A percentile compares a stretch with the other conserved stretches of the same genome.
These are phyloP conservation scores for Ustilago sp. DNA, from an alignment of 1,284 basidiomycete species.

Conservation along the genomic window DNA sequence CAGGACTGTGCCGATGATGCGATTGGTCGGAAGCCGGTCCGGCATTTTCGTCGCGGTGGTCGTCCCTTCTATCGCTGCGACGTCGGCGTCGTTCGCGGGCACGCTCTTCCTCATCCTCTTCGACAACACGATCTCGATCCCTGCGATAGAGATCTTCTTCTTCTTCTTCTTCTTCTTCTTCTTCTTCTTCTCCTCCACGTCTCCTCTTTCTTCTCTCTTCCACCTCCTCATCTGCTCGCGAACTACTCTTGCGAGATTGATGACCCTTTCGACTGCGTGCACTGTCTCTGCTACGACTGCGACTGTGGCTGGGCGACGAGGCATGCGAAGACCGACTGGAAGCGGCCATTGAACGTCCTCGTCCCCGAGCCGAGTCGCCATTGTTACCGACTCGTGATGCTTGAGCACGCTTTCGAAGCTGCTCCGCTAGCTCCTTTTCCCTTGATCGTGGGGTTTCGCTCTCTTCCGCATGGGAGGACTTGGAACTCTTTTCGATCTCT, in stretches of 20 bases:
- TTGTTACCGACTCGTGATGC: conserved; percentile 37
- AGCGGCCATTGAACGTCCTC: conserved; percentile 23
- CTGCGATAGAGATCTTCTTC: conserved; percentile 55
- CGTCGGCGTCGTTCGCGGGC: conserved; percentile 58
- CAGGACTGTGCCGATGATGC: conserved; percentile 27
- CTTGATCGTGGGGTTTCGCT: conserved; percentile 35
- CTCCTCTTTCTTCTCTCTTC: conserved; percentile 61
- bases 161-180: conserved; percentile 58
- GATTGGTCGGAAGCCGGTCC: conserved; percentile 10
- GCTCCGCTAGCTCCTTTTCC: conserved; percentile 64
- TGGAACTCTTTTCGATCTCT: conserved; percentile 28
- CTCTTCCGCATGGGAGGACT: conserved; percentile 10
- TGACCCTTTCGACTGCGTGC: conserved; percentile 28
- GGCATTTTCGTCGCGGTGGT: conserved; percentile 34
- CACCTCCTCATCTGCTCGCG: conserved; percentile 63
- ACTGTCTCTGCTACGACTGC: conserved; percentile 39
- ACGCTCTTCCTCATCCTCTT: conserved; percentile 70
- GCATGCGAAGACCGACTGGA: conserved; percentile 36
- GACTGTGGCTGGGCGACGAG: conserved; percentile 38
- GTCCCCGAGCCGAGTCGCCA: conserved; percentile 19
- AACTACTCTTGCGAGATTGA: conserved; percentile 30
- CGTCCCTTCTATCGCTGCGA: conserved; percentile 41
- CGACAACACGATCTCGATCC: conserved; percentile 44
- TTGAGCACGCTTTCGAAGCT: conserved; percentile 59
- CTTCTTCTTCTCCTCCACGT: conserved; percentile 55